These are phyloP conservation scores for Cryptosporidium felis DNA, from an alignment of 169 alveolate species.

Conservation along the genomic window DNA sequence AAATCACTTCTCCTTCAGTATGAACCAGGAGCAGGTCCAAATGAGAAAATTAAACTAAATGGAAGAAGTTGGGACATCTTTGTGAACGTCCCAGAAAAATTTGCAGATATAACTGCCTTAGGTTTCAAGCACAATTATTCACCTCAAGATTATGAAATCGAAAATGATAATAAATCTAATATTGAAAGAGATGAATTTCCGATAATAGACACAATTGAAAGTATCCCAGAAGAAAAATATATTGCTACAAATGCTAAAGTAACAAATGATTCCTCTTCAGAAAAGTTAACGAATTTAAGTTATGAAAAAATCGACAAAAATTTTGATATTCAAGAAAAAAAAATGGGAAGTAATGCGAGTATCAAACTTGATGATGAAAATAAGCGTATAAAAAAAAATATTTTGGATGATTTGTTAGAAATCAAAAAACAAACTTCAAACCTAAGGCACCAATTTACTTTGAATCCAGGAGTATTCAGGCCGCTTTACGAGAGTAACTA, in stretches of 20 bases:
- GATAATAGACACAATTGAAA: background rate
- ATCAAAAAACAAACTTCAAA: conserved; percentile 14
- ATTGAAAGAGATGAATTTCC: background rate
- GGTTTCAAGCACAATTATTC: background rate
- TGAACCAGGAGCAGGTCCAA: conserved; percentile 58
- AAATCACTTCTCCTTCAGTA: conserved; percentile 28
- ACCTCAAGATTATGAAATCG: background rate
- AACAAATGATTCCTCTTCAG: background rate
- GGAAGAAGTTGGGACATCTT: conserved; percentile 69
- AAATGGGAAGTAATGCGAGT: background rate
- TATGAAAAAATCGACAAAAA: background rate
- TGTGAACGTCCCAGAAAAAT: conserved; percentile 8
- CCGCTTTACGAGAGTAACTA: conserved; percentile 1
- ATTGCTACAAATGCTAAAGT: background rate
- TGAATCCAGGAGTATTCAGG: background rate
- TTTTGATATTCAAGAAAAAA: background rate
- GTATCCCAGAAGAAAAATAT: background rate
- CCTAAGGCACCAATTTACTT: background rate
- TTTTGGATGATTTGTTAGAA: conserved; percentile 1
- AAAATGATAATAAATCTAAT: background rate
- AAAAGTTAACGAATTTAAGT: background rate
- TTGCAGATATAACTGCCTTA: background rate
- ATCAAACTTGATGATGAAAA: background rate
- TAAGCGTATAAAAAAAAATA: background rate
- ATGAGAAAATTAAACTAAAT: conserved; percentile 52